A percentile compares a stretch with the other conserved stretches of the same genome.
These are phyloP conservation scores for Cladosporium sp. DNA, from an alignment of 2,329 filamentous ascomycete species.

Conservation along the genomic window DNA sequence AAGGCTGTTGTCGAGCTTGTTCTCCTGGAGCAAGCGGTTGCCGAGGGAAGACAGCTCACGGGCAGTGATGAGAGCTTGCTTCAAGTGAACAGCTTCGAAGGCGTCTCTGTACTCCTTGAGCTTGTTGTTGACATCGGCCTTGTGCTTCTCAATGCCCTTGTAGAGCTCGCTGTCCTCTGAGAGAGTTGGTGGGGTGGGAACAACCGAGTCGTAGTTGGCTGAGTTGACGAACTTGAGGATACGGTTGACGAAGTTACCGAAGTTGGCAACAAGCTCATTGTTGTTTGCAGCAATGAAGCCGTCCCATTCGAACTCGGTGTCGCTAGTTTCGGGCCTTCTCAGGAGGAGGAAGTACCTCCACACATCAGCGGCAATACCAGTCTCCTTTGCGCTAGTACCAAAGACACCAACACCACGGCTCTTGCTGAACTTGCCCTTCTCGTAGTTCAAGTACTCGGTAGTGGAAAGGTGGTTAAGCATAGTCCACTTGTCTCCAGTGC, in stretches of 20 bases:
- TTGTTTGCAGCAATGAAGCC: slow-evolving; percentile 83
- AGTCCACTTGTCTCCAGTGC: slow-evolving; percentile 81
- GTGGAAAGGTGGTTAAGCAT: slow-evolving; percentile 84
- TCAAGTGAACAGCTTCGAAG: slow-evolving; percentile 68
- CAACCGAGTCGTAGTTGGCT: slow-evolving; percentile 63
- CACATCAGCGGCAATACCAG: slow-evolving; percentile 78
- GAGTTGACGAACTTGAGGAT: slow-evolving; percentile 67
- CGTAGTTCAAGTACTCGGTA: slow-evolving; percentile 86
- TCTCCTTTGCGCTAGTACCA: slow-evolving; percentile 82
- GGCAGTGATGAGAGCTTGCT: slow-evolving; percentile 60
- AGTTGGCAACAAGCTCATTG: slow-evolving; percentile 75
- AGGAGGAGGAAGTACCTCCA: slow-evolving; percentile 90
- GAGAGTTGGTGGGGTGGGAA: slow-evolving; percentile 46
- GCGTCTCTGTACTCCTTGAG: slow-evolving; percentile 65
- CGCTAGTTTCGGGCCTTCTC: slow-evolving; percentile 76
- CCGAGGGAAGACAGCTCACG: slow-evolving; percentile 63
- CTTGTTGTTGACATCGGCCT: slow-evolving; percentile 61
- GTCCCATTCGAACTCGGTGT: slow-evolving; percentile 87
- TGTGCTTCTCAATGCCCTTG: slow-evolving; percentile 35
- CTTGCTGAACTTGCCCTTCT: slow-evolving; percentile 89
- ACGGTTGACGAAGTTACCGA: slow-evolving; percentile 57
- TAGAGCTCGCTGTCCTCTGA: slow-evolving; percentile 22
- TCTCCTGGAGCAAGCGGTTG: slow-evolving; percentile 57
- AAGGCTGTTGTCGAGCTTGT: slow-evolving; percentile 58
- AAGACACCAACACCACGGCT: slow-evolving; percentile 87